Evolutionary conservation across 345 rosid genomes (phyloP).

Genomic region (Mercurialis annua): DNA sequence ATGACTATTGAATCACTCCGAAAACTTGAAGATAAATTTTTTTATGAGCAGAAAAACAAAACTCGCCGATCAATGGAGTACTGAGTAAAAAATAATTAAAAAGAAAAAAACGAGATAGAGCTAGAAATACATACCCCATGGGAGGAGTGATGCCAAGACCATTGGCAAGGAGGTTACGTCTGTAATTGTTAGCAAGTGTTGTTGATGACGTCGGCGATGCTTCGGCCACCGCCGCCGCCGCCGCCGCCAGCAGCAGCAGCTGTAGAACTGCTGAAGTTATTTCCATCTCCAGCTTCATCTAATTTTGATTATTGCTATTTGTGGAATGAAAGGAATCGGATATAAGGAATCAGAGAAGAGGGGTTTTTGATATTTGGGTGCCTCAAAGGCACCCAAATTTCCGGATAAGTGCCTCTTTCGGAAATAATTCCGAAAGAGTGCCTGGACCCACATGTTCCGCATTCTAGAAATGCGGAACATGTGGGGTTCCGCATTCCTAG

Average conservation of each 20-base stretch:
- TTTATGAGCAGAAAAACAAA: background rate
- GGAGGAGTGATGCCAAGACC: conserved; percentile 33
- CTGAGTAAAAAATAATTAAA: background rate
- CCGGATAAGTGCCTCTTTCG: too few species aligned
- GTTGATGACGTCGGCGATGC: background rate
- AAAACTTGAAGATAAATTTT: background rate
- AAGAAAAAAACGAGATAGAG: background rate
- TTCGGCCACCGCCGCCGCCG: background rate
- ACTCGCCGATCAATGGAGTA: background rate
- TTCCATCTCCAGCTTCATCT: background rate
- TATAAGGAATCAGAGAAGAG: too few species aligned
- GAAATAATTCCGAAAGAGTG: too few species aligned
- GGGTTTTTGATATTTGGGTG: too few species aligned
- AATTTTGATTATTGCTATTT: background rate
- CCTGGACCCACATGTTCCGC: too few species aligned
- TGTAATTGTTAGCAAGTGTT: background rate
- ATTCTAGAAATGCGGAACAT: too few species aligned
- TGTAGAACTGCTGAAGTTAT: background rate
- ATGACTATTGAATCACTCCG: too few species aligned
- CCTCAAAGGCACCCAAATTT: too few species aligned
- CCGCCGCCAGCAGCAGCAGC: background rate
- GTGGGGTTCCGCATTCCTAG: too few species aligned
- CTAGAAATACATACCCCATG: conserved; percentile 23
- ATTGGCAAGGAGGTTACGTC: conserved; percentile 19
- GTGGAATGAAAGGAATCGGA: background rate